These are phyloP conservation scores for Pouteria campechiana DNA, from an alignment of 179 eudicot genomes.

Conservation along the genomic window DNA sequence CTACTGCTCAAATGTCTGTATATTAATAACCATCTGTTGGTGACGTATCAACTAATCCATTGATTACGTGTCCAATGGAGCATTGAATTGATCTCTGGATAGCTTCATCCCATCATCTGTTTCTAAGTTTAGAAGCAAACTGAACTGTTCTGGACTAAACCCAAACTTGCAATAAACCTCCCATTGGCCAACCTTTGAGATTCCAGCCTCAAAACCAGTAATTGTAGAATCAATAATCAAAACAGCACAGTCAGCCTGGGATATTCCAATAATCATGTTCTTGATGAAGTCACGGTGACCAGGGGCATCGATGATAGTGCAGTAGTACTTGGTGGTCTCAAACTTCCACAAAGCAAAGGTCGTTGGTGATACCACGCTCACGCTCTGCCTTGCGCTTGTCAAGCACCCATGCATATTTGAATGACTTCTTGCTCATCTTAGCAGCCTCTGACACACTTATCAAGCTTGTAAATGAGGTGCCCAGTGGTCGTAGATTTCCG, in stretches of 20 bases:
- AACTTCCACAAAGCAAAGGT: constrained; percentile 44
- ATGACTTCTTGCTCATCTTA: constrained; percentile 40
- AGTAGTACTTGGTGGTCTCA: constrained; percentile 40
- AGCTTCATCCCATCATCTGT: too few relatives aligned
- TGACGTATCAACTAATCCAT: too few relatives aligned
- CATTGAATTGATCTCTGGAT: too few relatives aligned
- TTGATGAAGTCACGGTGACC: constrained; percentile 47
- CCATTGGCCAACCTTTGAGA: constrained; percentile 69
- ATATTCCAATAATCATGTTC: constrained; percentile 49
- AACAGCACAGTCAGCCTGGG: constrained; percentile 48
- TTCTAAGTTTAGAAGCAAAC: too few relatives aligned
- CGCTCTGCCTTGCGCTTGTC: constrained; percentile 63
- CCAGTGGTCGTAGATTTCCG: constrained; percentile 42
- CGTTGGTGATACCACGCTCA: constrained; percentile 55
- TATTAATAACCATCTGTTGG: too few relatives aligned
- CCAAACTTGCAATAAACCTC: too few relatives aligned
- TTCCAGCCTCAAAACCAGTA: constrained; percentile 66
- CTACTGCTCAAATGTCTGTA: too few relatives aligned
- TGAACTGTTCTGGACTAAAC: too few relatives aligned
- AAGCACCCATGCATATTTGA: constrained; percentile 40
- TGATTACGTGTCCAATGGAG: too few relatives aligned
- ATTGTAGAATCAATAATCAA: constrained; percentile 47
- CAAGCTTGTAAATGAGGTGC: constrained; percentile 47
- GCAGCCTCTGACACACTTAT: constrained; percentile 61
- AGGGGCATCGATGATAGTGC: constrained; percentile 58